These are phyloP conservation scores for Plectosphaerella sp. DNA, from an alignment of 2,329 filamentous ascomycete genomes.

Conservation along the genomic window DNA sequence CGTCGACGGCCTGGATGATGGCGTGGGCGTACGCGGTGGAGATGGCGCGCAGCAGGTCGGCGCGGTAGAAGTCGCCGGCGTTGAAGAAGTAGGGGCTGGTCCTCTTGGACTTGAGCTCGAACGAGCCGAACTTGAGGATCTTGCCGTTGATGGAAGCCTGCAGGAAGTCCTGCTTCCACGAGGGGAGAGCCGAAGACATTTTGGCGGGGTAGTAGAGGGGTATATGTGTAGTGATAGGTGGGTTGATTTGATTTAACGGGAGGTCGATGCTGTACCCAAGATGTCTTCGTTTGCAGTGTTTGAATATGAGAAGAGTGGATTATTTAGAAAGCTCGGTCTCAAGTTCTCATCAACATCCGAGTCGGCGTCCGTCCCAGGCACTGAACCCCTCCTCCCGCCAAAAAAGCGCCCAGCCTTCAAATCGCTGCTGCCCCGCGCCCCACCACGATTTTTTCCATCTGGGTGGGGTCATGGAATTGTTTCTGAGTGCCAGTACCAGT, in stretches of 20 bases:
- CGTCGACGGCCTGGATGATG: conserved; percentile 44
- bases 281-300: neutral
- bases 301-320: neutral
- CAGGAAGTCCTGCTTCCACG: conserved; percentile 72
- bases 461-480: neutral
- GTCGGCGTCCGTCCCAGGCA: neutral
- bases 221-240: neutral
- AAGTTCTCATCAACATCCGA: neutral
- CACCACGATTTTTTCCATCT: conserved; percentile 2
- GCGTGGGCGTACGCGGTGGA: conserved; percentile 74
- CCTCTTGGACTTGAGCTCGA: conserved; percentile 89
- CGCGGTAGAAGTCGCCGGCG: conserved; percentile 83
- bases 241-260: neutral
- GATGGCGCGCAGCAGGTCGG: conserved; percentile 71
- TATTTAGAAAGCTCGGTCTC: neutral
- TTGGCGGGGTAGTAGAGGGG: conserved; percentile 7
- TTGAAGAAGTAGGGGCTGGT: conserved; percentile 97
- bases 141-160: conserved; percentile 62
- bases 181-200: conserved; percentile 42
- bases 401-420: neutral
- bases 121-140: conserved; percentile 77
- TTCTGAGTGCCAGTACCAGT: neutral
- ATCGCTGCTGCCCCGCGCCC: conserved; percentile 1
- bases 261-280: neutral
- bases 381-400: neutral